Conservation (phyloP, 1,284 basidiomycete species). For the Boletus sp. region DNA sequence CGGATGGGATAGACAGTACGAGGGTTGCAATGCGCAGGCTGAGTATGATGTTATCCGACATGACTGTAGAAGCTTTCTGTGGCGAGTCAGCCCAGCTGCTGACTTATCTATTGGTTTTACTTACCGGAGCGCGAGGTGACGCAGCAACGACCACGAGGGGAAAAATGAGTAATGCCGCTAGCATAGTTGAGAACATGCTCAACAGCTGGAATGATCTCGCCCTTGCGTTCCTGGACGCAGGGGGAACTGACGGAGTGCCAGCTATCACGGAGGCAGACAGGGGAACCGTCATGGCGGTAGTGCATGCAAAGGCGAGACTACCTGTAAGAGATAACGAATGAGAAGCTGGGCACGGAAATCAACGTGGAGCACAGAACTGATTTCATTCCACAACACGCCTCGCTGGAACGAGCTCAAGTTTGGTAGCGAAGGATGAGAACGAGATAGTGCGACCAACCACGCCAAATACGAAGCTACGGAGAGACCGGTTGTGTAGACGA, state of each 20-base stretch:
- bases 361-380: slow-evolving; percentile 45
- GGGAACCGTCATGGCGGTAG: slow-evolving; percentile 58
- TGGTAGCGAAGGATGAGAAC: slow-evolving; percentile 43
- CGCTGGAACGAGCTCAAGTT: slow-evolving; percentile 38
- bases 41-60: slow-evolving; percentile 35
- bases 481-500: slow-evolving; percentile 53
- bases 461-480: slow-evolving; percentile 54
- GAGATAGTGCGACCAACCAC: slow-evolving; percentile 53
- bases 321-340: slow-evolving; percentile 16
- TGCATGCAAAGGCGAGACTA: slow-evolving; percentile 60
- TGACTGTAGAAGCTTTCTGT: slow-evolving; percentile 26
- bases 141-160: slow-evolving; percentile 56
- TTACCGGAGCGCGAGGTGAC: slow-evolving; percentile 40
- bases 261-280: slow-evolving; percentile 58
- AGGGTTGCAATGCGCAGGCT: slow-evolving; percentile 52
- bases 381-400: slow-evolving; percentile 58
- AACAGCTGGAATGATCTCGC: slow-evolving; percentile 57
- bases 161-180: slow-evolving; percentile 49
- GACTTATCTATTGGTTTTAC: slow-evolving; percentile 14
- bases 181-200: slow-evolving; percentile 45
- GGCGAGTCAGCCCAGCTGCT: slow-evolving; percentile 5
- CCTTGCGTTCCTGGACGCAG: slow-evolving; percentile 43
- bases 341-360: neutral
- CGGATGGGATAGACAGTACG: slow-evolving; percentile 54
- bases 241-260: slow-evolving; percentile 31